These are phyloP conservation scores for Chlamydomonas eustigma DNA, from an alignment of 139 green algal genomes.

Conservation along the genomic window DNA sequence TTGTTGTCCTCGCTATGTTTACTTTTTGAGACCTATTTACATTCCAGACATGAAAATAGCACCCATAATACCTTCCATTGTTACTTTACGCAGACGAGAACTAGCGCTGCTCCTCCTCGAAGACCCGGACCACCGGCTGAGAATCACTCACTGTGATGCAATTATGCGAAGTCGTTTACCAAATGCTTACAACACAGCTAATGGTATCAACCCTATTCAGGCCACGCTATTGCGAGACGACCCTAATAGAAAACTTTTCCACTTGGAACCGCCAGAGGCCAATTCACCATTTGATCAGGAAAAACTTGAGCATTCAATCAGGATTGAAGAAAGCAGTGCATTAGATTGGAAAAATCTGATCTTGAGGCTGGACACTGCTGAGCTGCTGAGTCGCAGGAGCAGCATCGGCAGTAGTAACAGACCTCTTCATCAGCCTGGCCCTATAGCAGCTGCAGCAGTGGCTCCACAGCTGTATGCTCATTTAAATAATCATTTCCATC, in stretches of 20 bases:
- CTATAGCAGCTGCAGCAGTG: too few species aligned
- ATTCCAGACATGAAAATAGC: too few species aligned
- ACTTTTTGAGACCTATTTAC: too few species aligned
- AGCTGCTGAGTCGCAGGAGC: neutral
- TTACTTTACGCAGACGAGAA: constrained; percentile 30
- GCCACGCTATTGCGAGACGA: neutral
- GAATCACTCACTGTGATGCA: constrained; percentile 20
- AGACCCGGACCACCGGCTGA: constrained; percentile 28
- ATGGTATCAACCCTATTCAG: neutral
- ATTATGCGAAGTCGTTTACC: neutral
- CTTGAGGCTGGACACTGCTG: neutral
- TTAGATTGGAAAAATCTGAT: neutral
- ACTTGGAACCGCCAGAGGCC: neutral
- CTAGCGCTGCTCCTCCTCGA: constrained; percentile 25
- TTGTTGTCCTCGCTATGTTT: too few species aligned
- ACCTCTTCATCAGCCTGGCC: too few species aligned
- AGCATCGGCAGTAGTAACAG: too few species aligned
- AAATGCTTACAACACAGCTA: neutral
- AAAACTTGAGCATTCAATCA: too few species aligned
- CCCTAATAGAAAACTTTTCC: neutral
- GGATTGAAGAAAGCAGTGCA: neutral
- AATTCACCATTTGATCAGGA: too few species aligned
- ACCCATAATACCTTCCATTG: too few species aligned
- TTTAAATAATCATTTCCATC: too few species aligned
- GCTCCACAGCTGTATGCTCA: too few species aligned